A percentile compares a stretch with the other conserved stretches of the same genome.
Conservation (phyloP, 2,329 filamentous ascomycete species). For the Trichoderma simmonsii region DNA sequence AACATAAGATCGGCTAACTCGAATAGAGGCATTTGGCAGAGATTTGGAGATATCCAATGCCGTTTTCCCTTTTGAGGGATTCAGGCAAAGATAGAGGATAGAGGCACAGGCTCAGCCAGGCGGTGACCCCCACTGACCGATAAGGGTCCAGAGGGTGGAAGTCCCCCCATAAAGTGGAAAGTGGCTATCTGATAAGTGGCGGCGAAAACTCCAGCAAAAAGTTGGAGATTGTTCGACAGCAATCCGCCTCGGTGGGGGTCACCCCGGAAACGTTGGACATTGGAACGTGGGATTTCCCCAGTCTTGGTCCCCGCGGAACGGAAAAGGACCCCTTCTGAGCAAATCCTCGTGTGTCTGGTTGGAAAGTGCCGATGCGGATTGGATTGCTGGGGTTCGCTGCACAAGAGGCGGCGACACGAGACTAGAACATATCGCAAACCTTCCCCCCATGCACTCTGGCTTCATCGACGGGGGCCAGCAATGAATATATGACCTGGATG, state of each 20-base stretch:
- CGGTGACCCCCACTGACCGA: constrained; percentile 4
- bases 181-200: not conserved
- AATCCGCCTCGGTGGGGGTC: constrained; percentile 20
- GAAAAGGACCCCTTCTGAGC: not conserved
- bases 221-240: not conserved
- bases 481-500: constrained; percentile 23
- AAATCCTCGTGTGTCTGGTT: not conserved
- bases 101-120: not conserved
- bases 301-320: constrained; percentile 17
- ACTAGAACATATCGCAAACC: not conserved
- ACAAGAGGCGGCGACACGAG: constrained; percentile 1
- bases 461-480: constrained; percentile 15
- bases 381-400: constrained; percentile 14
- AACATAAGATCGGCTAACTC: not conserved
- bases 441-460: constrained; percentile 11
- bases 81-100: not conserved
- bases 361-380: not conserved
- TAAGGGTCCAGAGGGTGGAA: not conserved
- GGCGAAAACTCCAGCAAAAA: not conserved
- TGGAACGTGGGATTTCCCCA: constrained; percentile 15
- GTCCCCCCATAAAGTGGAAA: not conserved
- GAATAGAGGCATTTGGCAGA: not conserved
- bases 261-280: constrained; percentile 17
- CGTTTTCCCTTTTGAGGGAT: not conserved
- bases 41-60: not conserved